Conservation (phyloP, 2,329 filamentous ascomycete species). For the Septoria linicola region DNA sequence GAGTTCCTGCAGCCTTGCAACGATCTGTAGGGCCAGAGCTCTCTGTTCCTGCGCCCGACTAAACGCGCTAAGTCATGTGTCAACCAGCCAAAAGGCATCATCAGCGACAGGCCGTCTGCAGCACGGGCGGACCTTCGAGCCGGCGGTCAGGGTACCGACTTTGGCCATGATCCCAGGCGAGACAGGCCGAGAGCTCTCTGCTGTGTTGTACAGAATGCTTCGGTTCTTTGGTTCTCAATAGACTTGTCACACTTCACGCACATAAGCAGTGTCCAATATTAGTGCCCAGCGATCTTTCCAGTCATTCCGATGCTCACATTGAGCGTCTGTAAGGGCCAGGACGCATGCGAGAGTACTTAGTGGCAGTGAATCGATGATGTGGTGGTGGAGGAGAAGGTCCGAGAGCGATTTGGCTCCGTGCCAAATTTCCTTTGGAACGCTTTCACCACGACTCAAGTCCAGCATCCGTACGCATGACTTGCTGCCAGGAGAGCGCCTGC, state of each 20-base stretch:
- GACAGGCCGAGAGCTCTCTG: constrained; percentile 4
- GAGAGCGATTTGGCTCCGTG: constrained; percentile 1
- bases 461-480: background rate
- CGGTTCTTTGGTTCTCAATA: constrained; percentile 6
- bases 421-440: background rate
- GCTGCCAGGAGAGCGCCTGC: background rate
- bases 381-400: background rate
- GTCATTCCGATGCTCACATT: background rate
- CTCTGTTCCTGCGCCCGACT: constrained; percentile 17
- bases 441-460: background rate
- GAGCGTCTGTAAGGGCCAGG: too few species aligned
- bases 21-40: constrained; percentile 6
- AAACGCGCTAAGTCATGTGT: constrained; percentile 13
- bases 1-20: constrained; percentile 21
- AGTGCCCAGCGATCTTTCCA: background rate
- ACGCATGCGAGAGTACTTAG: too few species aligned
- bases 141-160: background rate
- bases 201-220: constrained; percentile 5
- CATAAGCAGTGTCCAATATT: constrained; percentile 4
- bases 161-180: background rate
- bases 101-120: constrained; percentile 5
- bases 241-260: constrained; percentile 4
- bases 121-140: constrained; percentile 1
- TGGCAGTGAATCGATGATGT: background rate
- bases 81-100: constrained; percentile 9